Evolutionary conservation across 441 rosid species (phyloP).

Genomic region (Dalechampia spathulata): DNA sequence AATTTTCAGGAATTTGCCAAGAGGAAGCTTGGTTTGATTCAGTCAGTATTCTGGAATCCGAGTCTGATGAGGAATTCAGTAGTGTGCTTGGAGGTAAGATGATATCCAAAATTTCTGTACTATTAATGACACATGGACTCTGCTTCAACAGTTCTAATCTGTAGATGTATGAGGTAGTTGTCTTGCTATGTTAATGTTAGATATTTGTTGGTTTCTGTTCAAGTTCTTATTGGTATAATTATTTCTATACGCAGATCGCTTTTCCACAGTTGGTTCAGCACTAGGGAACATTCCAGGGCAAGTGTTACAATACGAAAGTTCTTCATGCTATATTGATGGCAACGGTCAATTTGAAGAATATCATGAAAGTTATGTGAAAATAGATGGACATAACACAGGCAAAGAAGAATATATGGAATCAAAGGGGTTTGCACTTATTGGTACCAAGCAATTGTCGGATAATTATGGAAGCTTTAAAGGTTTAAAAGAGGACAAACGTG

Average conservation of each 20-base stretch:
- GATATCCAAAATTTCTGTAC: neutral
- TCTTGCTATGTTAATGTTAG: neutral
- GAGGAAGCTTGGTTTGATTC: conserved; percentile 93
- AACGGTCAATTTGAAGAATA: conserved; percentile 60
- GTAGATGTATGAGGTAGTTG: too few relatives aligned
- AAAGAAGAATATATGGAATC: conserved; percentile 46
- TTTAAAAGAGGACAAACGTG: conserved; percentile 36
- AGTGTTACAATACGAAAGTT: conserved; percentile 71
- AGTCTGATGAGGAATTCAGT: conserved; percentile 71
- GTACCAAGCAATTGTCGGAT: conserved; percentile 35
- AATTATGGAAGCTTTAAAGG: conserved; percentile 64
- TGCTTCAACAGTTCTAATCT: too few relatives aligned
- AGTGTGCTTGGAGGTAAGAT: conserved; percentile 70
- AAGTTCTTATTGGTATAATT: neutral
- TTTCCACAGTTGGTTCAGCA: conserved; percentile 34
- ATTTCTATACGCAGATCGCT: conserved; percentile 37
- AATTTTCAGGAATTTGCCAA: conserved; percentile 49
- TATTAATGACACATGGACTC: too few relatives aligned
- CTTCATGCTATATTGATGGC: conserved; percentile 52
- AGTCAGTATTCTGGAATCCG: conserved; percentile 71
- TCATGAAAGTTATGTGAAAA: conserved; percentile 55
- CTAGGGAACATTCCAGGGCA: conserved; percentile 48
- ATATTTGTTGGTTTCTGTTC: neutral
- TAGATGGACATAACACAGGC: conserved; percentile 50
- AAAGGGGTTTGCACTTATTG: conserved; percentile 29